phyloP scores from a whole-genome alignment of 805 yeast species.

The Candida michaelii region DNA sequence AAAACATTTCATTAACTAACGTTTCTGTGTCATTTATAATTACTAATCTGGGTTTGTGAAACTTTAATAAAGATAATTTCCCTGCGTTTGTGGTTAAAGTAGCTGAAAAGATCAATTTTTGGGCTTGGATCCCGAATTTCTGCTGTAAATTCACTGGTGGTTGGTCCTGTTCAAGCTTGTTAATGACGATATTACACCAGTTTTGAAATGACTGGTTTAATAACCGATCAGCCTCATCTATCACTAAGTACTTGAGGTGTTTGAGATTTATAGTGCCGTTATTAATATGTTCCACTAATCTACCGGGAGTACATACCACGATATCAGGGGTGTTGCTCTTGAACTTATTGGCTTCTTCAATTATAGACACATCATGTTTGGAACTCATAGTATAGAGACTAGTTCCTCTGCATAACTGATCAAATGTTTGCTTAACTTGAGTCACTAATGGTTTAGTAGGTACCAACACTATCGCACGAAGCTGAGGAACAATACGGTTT shows the following conservation, averaged over 20 bases:
- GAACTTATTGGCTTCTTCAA: conserved; percentile 62
- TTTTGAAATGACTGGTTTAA: conserved; percentile 90
- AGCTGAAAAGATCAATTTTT: conserved; percentile 83
- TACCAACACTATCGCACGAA: conserved; percentile 75
- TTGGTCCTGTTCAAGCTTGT: conserved; percentile 25
- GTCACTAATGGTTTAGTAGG: conserved; percentile 87
- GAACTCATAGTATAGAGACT: conserved; percentile 62
- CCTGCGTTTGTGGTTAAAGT: conserved; percentile 94
- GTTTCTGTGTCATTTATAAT: conserved; percentile 62
- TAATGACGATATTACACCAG: conserved; percentile 69
- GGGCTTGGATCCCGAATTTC: conserved; percentile 38
- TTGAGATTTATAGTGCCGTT: conserved; percentile 44
- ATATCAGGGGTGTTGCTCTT: conserved; percentile 57
- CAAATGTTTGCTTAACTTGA: conserved; percentile 74
- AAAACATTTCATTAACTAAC: conserved; percentile 55
- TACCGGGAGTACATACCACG: conserved; percentile 72
- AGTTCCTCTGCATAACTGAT: conserved; percentile 63
- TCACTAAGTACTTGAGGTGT: conserved; percentile 59
- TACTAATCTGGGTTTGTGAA: conserved; percentile 69
- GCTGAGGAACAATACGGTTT: conserved; percentile 63
- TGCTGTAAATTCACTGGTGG: conserved; percentile 23
- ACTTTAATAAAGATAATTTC: conserved; percentile 67
- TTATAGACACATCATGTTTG: conserved; percentile 51
- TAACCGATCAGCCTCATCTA: conserved; percentile 81
- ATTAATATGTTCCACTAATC: conserved; percentile 74